Evolutionary conservation across 805 yeast genomes (phyloP).

Genomic region (Saccharomyces kudriavzevii): DNA sequence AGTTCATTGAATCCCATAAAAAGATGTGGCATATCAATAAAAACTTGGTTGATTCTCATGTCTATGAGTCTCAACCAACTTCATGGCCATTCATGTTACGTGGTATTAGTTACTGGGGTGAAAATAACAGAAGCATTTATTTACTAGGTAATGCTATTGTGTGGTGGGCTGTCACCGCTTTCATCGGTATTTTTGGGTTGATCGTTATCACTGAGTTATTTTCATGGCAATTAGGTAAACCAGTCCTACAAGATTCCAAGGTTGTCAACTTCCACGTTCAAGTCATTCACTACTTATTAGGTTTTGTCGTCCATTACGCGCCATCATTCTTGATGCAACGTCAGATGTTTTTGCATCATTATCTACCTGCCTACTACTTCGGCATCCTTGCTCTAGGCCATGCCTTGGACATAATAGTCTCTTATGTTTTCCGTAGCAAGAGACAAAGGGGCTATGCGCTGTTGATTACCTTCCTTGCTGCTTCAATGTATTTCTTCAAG

Average conservation of each 20-base stretch:
- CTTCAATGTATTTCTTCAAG: conserved; percentile 47
- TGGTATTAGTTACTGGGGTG: conserved; percentile 74
- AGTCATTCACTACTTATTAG: conserved; percentile 51
- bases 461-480: conserved; percentile 41
- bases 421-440: conserved; percentile 36
- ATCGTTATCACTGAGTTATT: conserved; percentile 39
- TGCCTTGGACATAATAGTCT: conserved; percentile 45
- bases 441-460: conserved; percentile 39
- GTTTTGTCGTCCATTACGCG: conserved; percentile 63
- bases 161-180: conserved; percentile 64
- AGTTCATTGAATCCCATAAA: conserved; percentile 56
- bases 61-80: conserved; percentile 62
- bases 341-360: conserved; percentile 89
- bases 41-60: conserved; percentile 60
- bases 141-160: conserved; percentile 69
- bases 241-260: conserved; percentile 41
- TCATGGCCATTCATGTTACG: conserved; percentile 69
- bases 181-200: conserved; percentile 43
- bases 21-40: conserved; percentile 73
- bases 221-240: conserved; percentile 59
- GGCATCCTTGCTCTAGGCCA: conserved; percentile 74
- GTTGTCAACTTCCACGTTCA: conserved; percentile 60
- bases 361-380: conserved; percentile 86
- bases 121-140: conserved; percentile 52
- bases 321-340: conserved; percentile 86